Conservation (phyloP, 768 basidiomycete species). For the Melanogaster broomeanus region DNA sequence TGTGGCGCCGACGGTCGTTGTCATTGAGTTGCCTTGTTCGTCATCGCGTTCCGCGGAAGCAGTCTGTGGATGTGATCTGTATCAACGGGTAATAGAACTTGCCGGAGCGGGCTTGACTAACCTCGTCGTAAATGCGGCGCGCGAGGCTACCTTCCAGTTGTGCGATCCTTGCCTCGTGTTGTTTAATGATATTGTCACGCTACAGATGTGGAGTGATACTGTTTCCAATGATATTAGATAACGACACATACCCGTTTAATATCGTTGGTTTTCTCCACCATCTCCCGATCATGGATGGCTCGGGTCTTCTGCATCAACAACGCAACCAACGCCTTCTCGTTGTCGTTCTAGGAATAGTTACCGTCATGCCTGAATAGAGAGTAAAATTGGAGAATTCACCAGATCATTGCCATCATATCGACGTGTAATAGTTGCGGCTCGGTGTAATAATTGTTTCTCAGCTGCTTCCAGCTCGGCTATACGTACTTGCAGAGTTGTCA, state of each 20-base stretch:
- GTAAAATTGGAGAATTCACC: slow-evolving; percentile 35
- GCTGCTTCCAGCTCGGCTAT: slow-evolving; percentile 28
- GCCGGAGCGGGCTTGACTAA: slow-evolving; percentile 12
- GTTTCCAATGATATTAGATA: slow-evolving; percentile 3
- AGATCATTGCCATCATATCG: slow-evolving; percentile 49
- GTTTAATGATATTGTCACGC: slow-evolving; percentile 50
- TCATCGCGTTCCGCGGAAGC: slow-evolving; percentile 10
- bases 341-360: slow-evolving; percentile 40
- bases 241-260: slow-evolving; percentile 46
- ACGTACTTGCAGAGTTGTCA: slow-evolving; percentile 17
- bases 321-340: slow-evolving; percentile 52
- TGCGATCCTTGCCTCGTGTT: slow-evolving; percentile 44
- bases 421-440: slow-evolving; percentile 28
- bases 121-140: slow-evolving; percentile 41
- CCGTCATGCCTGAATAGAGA: slow-evolving; percentile 11
- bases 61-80: slow-evolving; percentile 10
- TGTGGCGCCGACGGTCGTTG: slow-evolving; percentile 9
- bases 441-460: slow-evolving; percentile 27
- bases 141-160: slow-evolving; percentile 50
- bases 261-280: slow-evolving; percentile 57
- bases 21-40: slow-evolving; percentile 12
- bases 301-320: slow-evolving; percentile 46
- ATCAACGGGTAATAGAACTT: slow-evolving; percentile 14
- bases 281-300: slow-evolving; percentile 51
- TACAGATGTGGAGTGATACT: slow-evolving; percentile 19